phyloP scores from a whole-genome alignment of 2,329 filamentous ascomycete genomes.

The Aspergillus candidus region DNA sequence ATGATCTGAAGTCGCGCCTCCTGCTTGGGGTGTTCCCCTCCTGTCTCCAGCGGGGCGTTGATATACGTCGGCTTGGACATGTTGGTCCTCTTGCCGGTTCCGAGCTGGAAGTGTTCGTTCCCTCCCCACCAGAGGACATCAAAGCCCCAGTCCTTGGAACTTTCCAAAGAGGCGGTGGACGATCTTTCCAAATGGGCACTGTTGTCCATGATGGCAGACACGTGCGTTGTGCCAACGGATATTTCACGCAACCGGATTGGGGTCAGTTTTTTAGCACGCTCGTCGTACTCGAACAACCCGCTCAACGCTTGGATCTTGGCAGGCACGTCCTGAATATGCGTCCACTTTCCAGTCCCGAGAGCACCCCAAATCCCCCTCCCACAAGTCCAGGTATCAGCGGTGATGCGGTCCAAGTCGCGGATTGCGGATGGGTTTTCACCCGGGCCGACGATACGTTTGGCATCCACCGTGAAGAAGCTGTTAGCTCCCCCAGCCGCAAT shows the following conservation, averaged over 20 bases:
- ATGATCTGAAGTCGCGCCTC: constrained; percentile 75
- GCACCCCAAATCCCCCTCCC: constrained; percentile 79
- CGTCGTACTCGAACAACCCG: constrained; percentile 81
- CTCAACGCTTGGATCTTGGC: constrained; percentile 78
- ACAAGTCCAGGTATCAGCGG: constrained; percentile 77
- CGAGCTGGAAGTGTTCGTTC: constrained; percentile 89
- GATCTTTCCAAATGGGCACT: constrained; percentile 59
- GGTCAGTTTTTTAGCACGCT: constrained; percentile 57
- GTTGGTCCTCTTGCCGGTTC: constrained; percentile 84
- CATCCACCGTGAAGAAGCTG: constrained; percentile 82
- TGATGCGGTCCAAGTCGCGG: constrained; percentile 50
- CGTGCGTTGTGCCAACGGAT: constrained; percentile 73
- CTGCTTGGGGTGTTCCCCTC: constrained; percentile 55
- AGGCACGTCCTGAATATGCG: constrained; percentile 71
- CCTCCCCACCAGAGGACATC: constrained; percentile 92
- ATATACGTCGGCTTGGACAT: constrained; percentile 70
- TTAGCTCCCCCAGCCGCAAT: constrained; percentile 82
- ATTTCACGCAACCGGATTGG: constrained; percentile 73
- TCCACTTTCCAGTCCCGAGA: constrained; percentile 82
- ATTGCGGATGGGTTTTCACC: constrained; percentile 37
- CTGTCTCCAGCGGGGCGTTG: constrained; percentile 61
- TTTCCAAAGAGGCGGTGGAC: constrained; percentile 51
- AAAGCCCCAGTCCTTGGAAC: constrained; percentile 75
- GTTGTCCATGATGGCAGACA: constrained; percentile 77
- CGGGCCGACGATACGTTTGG: constrained; percentile 51